Conservation (phyloP, 202 grass and related monocot species). For the Setaria italica region DNA sequence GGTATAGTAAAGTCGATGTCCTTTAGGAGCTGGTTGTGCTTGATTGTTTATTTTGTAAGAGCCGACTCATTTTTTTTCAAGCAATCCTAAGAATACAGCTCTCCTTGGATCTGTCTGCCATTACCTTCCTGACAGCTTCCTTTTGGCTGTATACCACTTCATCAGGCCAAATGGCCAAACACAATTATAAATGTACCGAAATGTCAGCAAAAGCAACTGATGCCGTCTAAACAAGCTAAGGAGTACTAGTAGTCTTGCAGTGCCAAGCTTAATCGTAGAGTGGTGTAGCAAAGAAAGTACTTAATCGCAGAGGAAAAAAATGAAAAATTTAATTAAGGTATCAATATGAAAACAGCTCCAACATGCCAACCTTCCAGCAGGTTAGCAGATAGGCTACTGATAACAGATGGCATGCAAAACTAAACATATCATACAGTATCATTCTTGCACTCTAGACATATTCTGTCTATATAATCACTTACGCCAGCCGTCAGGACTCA, state of each 20-base stretch:
- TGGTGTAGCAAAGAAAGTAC: neutral
- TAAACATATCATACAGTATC: neutral
- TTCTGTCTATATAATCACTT: too few species aligned
- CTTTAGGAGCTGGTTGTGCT: neutral
- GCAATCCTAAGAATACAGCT: neutral
- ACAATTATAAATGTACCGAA: neutral
- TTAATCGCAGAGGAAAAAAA: neutral
- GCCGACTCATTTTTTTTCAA: neutral
- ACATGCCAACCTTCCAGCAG: neutral
- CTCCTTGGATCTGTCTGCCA: neutral
- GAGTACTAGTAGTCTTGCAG: neutral
- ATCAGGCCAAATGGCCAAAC: neutral
- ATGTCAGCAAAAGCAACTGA: neutral
- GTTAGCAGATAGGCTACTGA: neutral
- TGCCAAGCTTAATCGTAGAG: neutral
- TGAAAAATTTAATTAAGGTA: neutral
- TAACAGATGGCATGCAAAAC: neutral
- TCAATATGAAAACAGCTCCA: neutral
- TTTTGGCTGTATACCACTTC: neutral
- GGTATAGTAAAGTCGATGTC: neutral
- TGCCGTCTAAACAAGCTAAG: neutral
- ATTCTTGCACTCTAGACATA: neutral
- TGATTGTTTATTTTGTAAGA: neutral
- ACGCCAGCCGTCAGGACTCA: too few species aligned
- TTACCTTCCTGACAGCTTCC: neutral